phyloP scores from a whole-genome alignment of 805 yeast species.

The Starmerella roubikii region DNA sequence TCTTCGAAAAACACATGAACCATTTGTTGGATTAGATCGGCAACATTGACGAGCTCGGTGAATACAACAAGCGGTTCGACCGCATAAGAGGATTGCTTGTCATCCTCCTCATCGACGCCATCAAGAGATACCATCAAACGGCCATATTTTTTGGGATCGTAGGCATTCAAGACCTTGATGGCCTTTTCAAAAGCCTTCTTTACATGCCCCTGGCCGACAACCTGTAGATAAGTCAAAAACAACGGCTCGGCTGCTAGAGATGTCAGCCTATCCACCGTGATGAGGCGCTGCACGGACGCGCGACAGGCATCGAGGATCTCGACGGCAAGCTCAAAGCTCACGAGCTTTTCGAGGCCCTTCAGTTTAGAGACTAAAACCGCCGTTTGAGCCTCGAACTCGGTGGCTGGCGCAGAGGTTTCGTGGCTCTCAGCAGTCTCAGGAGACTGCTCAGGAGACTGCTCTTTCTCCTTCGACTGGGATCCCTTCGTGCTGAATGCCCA shows the following conservation, averaged over 20 bases:
- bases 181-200: slow-evolving; percentile 77
- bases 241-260: slow-evolving; percentile 43
- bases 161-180: slow-evolving; percentile 49
- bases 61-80: slow-evolving; percentile 81
- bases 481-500: slow-evolving; percentile 16
- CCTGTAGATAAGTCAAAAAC: slow-evolving; percentile 50
- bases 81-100: slow-evolving; percentile 13
- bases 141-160: slow-evolving; percentile 42
- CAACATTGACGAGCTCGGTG: slow-evolving; percentile 81
- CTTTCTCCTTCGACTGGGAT: slow-evolving; percentile 1
- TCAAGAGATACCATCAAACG: slow-evolving; percentile 18
- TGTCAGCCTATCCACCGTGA: slow-evolving; percentile 30
- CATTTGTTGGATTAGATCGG: slow-evolving; percentile 88
- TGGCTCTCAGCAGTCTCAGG: not conserved
- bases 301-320: slow-evolving; percentile 57
- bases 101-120: slow-evolving; percentile 6
- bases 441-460: not conserved
- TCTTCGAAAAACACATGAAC: slow-evolving; percentile 78
- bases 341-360: slow-evolving; percentile 58
- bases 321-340: slow-evolving; percentile 69
- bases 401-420: slow-evolving; percentile 12
- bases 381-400: slow-evolving; percentile 63
- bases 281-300: slow-evolving; percentile 44
- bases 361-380: slow-evolving; percentile 65
- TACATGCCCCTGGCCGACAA: slow-evolving; percentile 63